Percentiles rank a stretch among this genome's conserved stretches.
These are phyloP conservation scores for Ophiostoma montium DNA, from an alignment of 2,329 filamentous ascomycete genomes.

Conservation along the genomic window DNA sequence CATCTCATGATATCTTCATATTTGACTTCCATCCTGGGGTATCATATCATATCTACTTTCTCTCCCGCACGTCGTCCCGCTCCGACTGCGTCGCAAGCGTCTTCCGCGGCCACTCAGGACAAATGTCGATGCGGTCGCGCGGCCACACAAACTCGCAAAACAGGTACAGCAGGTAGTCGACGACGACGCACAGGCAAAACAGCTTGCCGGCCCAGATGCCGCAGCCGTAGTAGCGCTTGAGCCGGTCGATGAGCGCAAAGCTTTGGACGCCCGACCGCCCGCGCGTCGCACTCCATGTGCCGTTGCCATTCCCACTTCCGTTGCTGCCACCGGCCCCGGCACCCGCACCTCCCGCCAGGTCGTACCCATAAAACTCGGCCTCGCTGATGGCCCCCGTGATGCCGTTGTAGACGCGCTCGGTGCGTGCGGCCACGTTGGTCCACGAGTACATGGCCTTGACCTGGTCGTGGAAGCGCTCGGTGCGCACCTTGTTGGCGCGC, in stretches of 20 bases:
- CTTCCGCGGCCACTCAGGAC: conserved; percentile 85
- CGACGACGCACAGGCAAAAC: conserved; percentile 85
- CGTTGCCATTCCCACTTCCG: conserved; percentile 20
- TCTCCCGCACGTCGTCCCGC: background rate
- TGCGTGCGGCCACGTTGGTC: conserved; percentile 87
- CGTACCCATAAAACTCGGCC: conserved; percentile 76
- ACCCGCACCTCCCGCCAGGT: conserved; percentile 28
- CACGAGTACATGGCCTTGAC: conserved; percentile 98
- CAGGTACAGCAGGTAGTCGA: conserved; percentile 85
- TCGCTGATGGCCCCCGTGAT: conserved; percentile 78
- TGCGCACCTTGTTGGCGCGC: conserved; percentile 73
- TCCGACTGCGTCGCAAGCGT: conserved; percentile 7
- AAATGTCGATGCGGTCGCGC: conserved; percentile 73
- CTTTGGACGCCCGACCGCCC: conserved; percentile 60
- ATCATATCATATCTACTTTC: conserved; percentile 2
- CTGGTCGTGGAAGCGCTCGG: conserved; percentile 90
- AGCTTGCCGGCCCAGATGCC: conserved; percentile 97
- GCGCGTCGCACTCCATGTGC: conserved; percentile 51
- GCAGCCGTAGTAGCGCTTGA: conserved; percentile 95
- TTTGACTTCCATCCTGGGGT: background rate
- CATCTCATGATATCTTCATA: background rate
- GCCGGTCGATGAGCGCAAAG: conserved; percentile 82
- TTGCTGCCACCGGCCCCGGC: conserved; percentile 13
- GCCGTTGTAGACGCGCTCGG: conserved; percentile 88
- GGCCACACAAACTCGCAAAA: conserved; percentile 81